Evolutionary conservation across 2,329 filamentous ascomycete genomes (phyloP).

Genomic region (Trichoderma koningiopsis): DNA sequence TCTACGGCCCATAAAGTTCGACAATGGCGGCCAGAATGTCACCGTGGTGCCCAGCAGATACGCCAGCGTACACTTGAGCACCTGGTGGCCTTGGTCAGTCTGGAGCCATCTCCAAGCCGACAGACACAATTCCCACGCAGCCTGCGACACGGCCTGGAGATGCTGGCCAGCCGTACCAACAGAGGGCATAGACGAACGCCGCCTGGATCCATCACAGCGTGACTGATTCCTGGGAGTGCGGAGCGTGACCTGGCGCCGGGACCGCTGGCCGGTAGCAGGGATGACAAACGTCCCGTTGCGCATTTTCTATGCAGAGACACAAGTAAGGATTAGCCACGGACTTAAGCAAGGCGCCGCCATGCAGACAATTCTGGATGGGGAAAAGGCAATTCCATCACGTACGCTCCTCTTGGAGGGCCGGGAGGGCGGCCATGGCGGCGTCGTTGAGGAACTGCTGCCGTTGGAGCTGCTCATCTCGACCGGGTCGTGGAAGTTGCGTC

Average conservation of each 20-base stretch:
- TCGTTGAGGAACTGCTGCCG: constrained; percentile 35
- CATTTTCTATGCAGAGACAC: constrained; percentile 58
- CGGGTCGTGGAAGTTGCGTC: constrained; percentile 37
- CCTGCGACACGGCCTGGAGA: constrained; percentile 24
- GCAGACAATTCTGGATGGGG: constrained; percentile 18
- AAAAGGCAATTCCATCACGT: constrained; percentile 30
- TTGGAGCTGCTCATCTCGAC: constrained; percentile 45
- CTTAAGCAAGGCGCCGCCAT: constrained; percentile 1
- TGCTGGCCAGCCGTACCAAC: constrained; percentile 24
- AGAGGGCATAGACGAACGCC: constrained; percentile 29
- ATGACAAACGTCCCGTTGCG: constrained; percentile 86
- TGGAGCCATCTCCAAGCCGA: constrained; percentile 61
- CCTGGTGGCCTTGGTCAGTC: constrained; percentile 74
- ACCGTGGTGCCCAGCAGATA: constrained; percentile 85
- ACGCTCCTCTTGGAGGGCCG: constrained; percentile 52
- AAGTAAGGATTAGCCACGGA: constrained; percentile 4
- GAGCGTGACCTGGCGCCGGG: constrained; percentile 77
- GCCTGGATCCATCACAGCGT: constrained; percentile 33
- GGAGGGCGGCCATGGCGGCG: constrained; percentile 45
- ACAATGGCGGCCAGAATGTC: constrained; percentile 76
- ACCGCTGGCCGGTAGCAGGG: constrained; percentile 81
- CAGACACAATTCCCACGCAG: constrained; percentile 37
- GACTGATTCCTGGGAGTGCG: constrained; percentile 50
- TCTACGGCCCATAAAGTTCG: constrained; percentile 73
- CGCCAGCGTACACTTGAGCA: constrained; percentile 88